phyloP scores from a whole-genome alignment of 169 alveolate species.

The Plasmodium berghei region DNA sequence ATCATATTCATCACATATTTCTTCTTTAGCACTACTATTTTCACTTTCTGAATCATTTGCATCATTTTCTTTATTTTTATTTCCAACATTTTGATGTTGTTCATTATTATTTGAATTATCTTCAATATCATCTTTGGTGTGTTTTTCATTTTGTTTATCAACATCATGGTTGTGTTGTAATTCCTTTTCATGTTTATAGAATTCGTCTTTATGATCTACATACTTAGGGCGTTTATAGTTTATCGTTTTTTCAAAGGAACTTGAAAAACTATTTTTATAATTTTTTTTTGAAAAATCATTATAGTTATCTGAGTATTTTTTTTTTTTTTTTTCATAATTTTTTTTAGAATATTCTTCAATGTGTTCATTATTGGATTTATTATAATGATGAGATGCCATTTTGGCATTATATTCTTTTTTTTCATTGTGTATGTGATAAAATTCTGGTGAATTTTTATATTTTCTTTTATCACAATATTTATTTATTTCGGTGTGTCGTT shows the following conservation, averaged over 20 bases:
- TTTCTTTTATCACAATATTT: conserved; percentile 14
- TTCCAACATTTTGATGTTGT: not conserved
- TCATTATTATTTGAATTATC: not conserved
- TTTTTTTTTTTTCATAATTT: no score
- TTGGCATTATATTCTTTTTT: conserved; percentile 14
- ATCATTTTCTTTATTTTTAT: not conserved
- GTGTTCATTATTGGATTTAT: conserved; percentile 3
- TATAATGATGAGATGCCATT: conserved; percentile 2
- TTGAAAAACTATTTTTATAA: not conserved
- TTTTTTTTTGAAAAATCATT: not conserved
- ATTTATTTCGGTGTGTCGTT: not conserved
- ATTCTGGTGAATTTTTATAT: conserved; percentile 15
- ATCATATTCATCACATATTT: conserved; percentile 1
- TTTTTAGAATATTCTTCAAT: not conserved
- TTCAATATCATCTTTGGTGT: not conserved
- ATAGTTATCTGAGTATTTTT: not conserved
- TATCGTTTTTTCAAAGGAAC: not conserved
- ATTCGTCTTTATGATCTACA: not conserved
- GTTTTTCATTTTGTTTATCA: not conserved
- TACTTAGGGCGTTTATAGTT: not conserved
- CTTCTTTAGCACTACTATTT: conserved; percentile 8
- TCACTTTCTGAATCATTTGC: not conserved
- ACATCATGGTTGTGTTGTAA: not conserved
- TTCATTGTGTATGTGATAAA: not conserved
- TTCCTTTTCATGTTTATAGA: not conserved